phyloP scores from a whole-genome alignment of 1,284 basidiomycete species.

The Cystobasidium pallidum region DNA sequence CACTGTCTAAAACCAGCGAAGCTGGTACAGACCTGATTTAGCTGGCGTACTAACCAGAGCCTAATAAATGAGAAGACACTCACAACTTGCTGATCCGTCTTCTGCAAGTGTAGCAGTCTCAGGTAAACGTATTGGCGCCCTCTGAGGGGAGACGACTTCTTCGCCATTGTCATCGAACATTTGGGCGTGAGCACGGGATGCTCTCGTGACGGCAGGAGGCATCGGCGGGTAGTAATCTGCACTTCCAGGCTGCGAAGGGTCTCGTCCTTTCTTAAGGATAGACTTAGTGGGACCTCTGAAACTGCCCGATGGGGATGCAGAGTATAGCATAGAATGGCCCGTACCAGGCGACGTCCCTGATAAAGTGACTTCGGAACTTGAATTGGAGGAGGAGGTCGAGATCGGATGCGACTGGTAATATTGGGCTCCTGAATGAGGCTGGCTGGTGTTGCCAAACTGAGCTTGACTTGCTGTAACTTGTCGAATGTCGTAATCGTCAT shows the following conservation, averaged over 20 bases:
- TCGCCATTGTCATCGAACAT: conserved; percentile 43
- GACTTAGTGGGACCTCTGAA: conserved; percentile 18
- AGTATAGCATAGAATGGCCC: conserved; percentile 5
- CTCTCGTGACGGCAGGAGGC: conserved; percentile 36
- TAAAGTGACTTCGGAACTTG: conserved; percentile 7
- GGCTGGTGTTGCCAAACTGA: conserved; percentile 9
- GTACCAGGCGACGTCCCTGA: conserved; percentile 21
- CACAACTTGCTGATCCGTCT: conserved; percentile 14
- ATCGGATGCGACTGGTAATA: conserved; percentile 4
- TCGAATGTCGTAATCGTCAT: conserved; percentile 28
- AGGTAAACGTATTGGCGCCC: conserved; percentile 7
- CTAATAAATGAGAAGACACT: neutral
- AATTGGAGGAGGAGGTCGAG: conserved; percentile 10
- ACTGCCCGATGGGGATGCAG: conserved; percentile 20
- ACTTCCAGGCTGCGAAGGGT: conserved; percentile 21
- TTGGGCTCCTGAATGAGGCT: neutral
- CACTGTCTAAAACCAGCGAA: conserved; percentile 9
- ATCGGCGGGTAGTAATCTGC: conserved; percentile 42
- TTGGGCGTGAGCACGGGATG: conserved; percentile 34
- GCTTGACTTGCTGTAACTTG: conserved; percentile 26
- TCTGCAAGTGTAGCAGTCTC: conserved; percentile 17
- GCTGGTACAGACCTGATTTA: neutral
- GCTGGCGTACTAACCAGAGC: neutral
- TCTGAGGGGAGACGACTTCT: conserved; percentile 12
- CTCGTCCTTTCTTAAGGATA: conserved; percentile 40